A percentile compares a stretch with the other conserved stretches of the same genome.
These are phyloP conservation scores for Phytophthora melonis DNA, from an alignment of 352 stramenopile species.

Conservation along the genomic window DNA sequence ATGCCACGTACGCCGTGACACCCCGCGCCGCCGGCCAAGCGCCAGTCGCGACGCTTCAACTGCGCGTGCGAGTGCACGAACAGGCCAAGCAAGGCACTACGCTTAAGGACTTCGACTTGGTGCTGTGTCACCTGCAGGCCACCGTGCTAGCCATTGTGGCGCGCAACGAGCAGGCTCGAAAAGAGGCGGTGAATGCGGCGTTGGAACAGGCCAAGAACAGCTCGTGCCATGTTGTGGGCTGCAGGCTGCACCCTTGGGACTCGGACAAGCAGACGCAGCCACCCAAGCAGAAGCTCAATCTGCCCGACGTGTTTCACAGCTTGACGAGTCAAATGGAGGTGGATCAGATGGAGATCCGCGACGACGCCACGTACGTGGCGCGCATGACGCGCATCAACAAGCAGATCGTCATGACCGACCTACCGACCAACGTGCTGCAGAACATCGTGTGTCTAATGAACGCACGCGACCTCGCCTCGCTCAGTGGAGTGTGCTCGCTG, in stretches of 20 bases:
- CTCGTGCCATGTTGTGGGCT: constrained; percentile 75
- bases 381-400: constrained; percentile 51
- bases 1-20: constrained; percentile 56
- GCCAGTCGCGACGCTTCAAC: constrained; percentile 57
- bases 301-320: constrained; percentile 78
- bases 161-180: constrained; percentile 22
- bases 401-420: constrained; percentile 66
- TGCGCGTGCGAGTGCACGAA: constrained; percentile 57
- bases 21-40: constrained; percentile 10
- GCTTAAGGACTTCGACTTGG: constrained; percentile 68
- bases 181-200: constrained; percentile 19
- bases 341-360: constrained; percentile 73
- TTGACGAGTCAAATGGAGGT: constrained; percentile 68
- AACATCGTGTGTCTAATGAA: constrained; percentile 68
- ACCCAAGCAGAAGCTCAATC: constrained; percentile 44
- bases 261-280: constrained; percentile 6
- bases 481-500: constrained; percentile 72
- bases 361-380: constrained; percentile 66
- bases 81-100: constrained; percentile 29
- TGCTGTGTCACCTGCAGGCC: constrained; percentile 67
- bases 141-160: constrained; percentile 46
- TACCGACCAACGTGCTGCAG: constrained; percentile 69
- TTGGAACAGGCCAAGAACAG: constrained; percentile 51
- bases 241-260: constrained; percentile 52
- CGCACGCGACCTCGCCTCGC: constrained; percentile 61